Evolutionary conservation across 1,284 basidiomycete species (phyloP), one percentile per base, ranked within the genome.

Genomic region (Trichosporon asahii): DNA sequence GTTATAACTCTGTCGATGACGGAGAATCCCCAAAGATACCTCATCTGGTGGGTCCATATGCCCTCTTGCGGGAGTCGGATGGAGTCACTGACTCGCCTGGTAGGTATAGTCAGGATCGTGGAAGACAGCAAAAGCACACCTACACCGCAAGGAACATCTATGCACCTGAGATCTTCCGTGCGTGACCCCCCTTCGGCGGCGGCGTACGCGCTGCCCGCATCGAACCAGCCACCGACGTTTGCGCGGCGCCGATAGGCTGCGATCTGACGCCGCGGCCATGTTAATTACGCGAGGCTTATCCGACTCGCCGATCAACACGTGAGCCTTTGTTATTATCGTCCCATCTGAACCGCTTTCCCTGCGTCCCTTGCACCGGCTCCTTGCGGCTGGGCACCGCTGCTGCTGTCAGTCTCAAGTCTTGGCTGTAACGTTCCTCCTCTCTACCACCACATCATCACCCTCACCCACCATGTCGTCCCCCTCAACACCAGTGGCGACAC

Each of bases 401-500:
- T 44, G 40, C 40, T 44, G 40, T n/a, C 40, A 27, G 53, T 15
- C 23, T 37, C 23, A 57, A 29, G 25, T 57, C 57, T 61, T 18
- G 29, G 29, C 57, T 40, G 63, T 44, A 37, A 37, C 37, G 35
- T 64, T 35, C 63, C 63, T 64, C 18, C 23, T 44, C 37, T 23
- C 63, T 25, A n/a, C 23, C 63, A 64, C 35, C 63, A 64, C 33
- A 14, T n/a, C 37, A 64, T 40, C 29, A 61, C 57, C 57, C 57
- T 61, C 57, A 29, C 27, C 6, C 61, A 64, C 18, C 61, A 64
- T 64, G 63, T 37, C 63, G 35, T 44, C 37, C 21, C 63, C 35
- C 23, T 25, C 33, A 27, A 37, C 63, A 25, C 35, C 63, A 14
- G 35, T 64, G 63, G 63, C 35, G n/a, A 65, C 71, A 9, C 65